phyloP scores from a whole-genome alignment of 306 rosid genomes.

The Quercus berberidifolia region DNA sequence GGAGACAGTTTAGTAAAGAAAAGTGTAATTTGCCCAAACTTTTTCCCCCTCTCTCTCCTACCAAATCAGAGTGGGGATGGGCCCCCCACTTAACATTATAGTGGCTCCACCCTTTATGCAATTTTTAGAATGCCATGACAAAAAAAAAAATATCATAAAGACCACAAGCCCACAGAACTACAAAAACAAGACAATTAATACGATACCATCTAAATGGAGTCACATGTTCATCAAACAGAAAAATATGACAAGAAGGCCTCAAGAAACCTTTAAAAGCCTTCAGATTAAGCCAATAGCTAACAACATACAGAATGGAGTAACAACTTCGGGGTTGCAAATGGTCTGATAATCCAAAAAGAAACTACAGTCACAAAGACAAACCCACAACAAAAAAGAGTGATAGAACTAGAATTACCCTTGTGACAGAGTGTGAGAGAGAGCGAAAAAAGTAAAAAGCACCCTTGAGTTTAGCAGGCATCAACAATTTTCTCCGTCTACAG shows the following conservation, averaged over 20 bases:
- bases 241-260: conserved; percentile 11
- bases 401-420: conserved; percentile 23
- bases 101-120: too few relatives aligned
- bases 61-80: too few relatives aligned
- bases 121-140: neutral
- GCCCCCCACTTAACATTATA: too few relatives aligned
- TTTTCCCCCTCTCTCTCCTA: too few relatives aligned
- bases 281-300: neutral
- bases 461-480: conserved; percentile 23
- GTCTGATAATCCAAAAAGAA: conserved; percentile 1
- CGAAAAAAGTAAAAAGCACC: conserved; percentile 10
- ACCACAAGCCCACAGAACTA: neutral
- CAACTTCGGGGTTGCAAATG: conserved; percentile 1
- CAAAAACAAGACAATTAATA: neutral
- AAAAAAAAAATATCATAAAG: neutral
- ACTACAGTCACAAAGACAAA: conserved; percentile 10
- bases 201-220: conserved; percentile 20
- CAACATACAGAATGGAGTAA: neutral
- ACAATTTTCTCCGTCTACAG: conserved; percentile 22
- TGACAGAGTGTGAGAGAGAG: neutral
- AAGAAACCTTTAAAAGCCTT: conserved; percentile 10
- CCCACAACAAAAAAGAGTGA: conserved; percentile 5
- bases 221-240: conserved; percentile 11
- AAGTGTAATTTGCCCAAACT: too few relatives aligned
- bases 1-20: too few relatives aligned